phyloP scores from a whole-genome alignment of 2,329 filamentous ascomycete genomes.

The Calonectria hongkongensis region DNA sequence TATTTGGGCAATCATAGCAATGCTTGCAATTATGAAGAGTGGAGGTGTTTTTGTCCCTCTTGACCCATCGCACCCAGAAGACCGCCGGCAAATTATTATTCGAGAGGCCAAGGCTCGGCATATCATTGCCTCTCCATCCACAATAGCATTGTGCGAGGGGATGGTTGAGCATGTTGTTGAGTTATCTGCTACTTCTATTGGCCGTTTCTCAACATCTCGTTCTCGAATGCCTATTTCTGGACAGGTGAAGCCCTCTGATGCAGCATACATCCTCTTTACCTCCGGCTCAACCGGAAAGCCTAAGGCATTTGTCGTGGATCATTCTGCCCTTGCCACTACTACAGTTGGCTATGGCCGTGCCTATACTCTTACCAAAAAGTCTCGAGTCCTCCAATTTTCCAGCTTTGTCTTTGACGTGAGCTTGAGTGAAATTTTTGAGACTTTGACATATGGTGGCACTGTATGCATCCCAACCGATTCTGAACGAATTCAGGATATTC shows the following conservation, averaged over 20 bases:
- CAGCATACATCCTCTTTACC: conserved; percentile 69
- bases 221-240: neutral
- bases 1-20: conserved; percentile 48
- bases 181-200: conserved; percentile 10
- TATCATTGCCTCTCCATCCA: conserved; percentile 13
- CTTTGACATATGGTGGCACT: conserved; percentile 61
- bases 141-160: neutral
- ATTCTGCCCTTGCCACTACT: conserved; percentile 26
- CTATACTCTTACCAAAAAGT: conserved; percentile 19
- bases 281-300: conserved; percentile 73
- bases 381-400: conserved; percentile 49
- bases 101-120: conserved; percentile 4
- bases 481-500: conserved; percentile 49
- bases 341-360: conserved; percentile 20
- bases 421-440: conserved; percentile 62
- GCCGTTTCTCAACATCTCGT: neutral
- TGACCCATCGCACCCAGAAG: conserved; percentile 61
- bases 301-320: conserved; percentile 68
- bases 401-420: conserved; percentile 63
- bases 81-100: conserved; percentile 21
- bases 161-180: conserved; percentile 23
- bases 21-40: conserved; percentile 59
- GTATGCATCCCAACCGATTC: conserved; percentile 62
- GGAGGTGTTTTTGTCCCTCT: conserved; percentile 57
- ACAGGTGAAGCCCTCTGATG: conserved; percentile 5